phyloP scores from a whole-genome alignment of 257 asterid genomes.

The Solanum bulbocastanum region DNA sequence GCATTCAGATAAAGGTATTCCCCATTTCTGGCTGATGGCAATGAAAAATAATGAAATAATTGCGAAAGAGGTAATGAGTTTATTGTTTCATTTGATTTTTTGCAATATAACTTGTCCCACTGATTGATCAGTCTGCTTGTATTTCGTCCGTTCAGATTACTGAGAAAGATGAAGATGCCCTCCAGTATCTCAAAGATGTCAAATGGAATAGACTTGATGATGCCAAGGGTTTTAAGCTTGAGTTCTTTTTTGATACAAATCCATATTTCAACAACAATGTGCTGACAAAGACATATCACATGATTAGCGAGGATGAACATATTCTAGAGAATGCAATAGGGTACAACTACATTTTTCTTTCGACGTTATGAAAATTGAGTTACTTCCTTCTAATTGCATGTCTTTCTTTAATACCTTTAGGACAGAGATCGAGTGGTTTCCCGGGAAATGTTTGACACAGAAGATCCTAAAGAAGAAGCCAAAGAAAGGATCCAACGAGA shows the following conservation, averaged over 20 bases:
- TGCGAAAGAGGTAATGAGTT: conserved; percentile 52
- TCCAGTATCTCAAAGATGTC: conserved; percentile 59
- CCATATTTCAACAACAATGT: conserved; percentile 58
- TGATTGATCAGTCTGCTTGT: neutral
- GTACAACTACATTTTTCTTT: conserved; percentile 18
- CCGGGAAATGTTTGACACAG: conserved; percentile 72
- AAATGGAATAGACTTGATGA: conserved; percentile 64
- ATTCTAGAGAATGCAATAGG: conserved; percentile 87
- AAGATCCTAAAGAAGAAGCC: conserved; percentile 76
- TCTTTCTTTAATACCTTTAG: conserved; percentile 13
- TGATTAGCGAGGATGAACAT: conserved; percentile 91
- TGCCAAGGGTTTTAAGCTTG: conserved; percentile 79
- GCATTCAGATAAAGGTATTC: conserved; percentile 58
- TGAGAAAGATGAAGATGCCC: conserved; percentile 72
- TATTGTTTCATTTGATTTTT: neutral
- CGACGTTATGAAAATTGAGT: neutral
- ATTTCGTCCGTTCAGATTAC: conserved; percentile 28
- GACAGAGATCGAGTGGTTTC: conserved; percentile 77
- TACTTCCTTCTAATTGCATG: neutral
- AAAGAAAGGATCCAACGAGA: conserved; percentile 74
- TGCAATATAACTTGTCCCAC: neutral
- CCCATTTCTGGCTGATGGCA: conserved; percentile 74
- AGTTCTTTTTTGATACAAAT: conserved; percentile 48
- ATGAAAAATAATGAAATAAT: conserved; percentile 65
- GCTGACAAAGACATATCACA: conserved; percentile 69